A percentile compares a stretch with the other conserved stretches of the same genome.
These are phyloP conservation scores for Leptodermis oblonga DNA, from an alignment of 257 asterid species.

Conservation along the genomic window DNA sequence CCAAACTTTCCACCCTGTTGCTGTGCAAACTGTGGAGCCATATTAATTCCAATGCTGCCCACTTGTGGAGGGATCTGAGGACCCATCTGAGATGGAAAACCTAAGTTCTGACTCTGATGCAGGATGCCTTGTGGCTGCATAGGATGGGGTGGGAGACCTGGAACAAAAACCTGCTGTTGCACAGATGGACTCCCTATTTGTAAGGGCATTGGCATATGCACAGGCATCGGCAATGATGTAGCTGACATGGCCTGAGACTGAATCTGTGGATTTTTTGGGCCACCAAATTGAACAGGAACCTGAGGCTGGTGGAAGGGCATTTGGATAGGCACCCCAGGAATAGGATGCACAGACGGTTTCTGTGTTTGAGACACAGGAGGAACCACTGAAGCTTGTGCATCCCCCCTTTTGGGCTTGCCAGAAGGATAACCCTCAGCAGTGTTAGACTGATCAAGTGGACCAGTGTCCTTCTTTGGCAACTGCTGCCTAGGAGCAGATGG, in stretches of 20 bases:
- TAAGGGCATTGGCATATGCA: slow-evolving; percentile 50
- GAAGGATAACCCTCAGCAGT: slow-evolving; percentile 40
- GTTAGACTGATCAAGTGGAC: slow-evolving; percentile 37
- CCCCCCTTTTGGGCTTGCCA: slow-evolving; percentile 66
- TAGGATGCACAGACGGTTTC: slow-evolving; percentile 52
- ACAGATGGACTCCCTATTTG: slow-evolving; percentile 62
- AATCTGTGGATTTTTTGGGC: slow-evolving; percentile 70
- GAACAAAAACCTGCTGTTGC: slow-evolving; percentile 66
- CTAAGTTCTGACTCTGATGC: slow-evolving; percentile 68
- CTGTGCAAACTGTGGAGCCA: slow-evolving; percentile 64
- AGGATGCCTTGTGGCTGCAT: slow-evolving; percentile 79
- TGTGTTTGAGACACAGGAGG: slow-evolving; percentile 50
- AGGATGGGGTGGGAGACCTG: slow-evolving; percentile 71
- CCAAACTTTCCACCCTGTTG: slow-evolving; percentile 54
- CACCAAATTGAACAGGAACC: slow-evolving; percentile 66
- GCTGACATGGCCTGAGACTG: slow-evolving; percentile 73
- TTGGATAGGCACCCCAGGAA: slow-evolving; percentile 58
- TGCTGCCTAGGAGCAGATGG: slow-evolving; percentile 64
- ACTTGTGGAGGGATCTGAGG: slow-evolving; percentile 67
- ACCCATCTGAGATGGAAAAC: slow-evolving; percentile 61
- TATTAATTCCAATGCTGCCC: slow-evolving; percentile 65
- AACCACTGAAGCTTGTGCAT: slow-evolving; percentile 44
- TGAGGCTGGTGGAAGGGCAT: slow-evolving; percentile 57
- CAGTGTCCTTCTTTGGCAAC: slow-evolving; percentile 46
- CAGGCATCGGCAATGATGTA: slow-evolving; percentile 52